Base-by-base conservation (phyloP, 305 asterid genomes). In the Euphrasia arctica region DNA sequence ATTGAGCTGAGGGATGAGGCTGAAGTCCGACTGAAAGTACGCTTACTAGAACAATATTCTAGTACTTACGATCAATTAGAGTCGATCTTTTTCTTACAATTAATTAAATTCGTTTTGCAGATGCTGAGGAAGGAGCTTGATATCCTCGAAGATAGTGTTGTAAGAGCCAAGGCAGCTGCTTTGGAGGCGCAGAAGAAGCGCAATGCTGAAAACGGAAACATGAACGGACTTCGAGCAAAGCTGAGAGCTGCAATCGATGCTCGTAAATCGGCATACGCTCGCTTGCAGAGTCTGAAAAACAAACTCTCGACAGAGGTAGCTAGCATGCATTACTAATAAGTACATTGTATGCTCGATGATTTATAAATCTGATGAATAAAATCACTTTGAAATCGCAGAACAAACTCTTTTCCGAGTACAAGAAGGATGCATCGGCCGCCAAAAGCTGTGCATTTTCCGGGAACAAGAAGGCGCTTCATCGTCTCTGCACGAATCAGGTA, bases 231-330 rank as follows among this genome's bases (percentile, higher is more conserved):
- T 66, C 88, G 75, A 69, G 72, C 77, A 58, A 90, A 75, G 78
- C 83, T 77, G 59, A 82, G 81, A 64, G 95, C 80, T 64, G 95
- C 97, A 18, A 72, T 88, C 75, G 87, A 79, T 65, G 74, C 75
- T 76, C 96, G 96, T 63, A 95, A 90, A 78, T 88, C 75, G 36
- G 94, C 96, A 60, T 88, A 82, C 77, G 72, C 60, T 48, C 74
- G 76, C 63, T 80, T 82, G 83, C 87, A 74, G 69, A 76, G 75
- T 80, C 74, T 81, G 76, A 88, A 74, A 69, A 84, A 72, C 71
- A 86, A 79, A 51, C 70, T 88, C 25, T 77, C 65, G 10, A 80
- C 80, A 72, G 90, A 86, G 97, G 97, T 93, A 75, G 22, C 1
- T 93, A 75, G 22, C 1, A 18, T 57, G 66, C 52, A 52, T 66